Base-by-base conservation (phyloP, 331 rosid genomes). In the Acacia concinna region DNA sequence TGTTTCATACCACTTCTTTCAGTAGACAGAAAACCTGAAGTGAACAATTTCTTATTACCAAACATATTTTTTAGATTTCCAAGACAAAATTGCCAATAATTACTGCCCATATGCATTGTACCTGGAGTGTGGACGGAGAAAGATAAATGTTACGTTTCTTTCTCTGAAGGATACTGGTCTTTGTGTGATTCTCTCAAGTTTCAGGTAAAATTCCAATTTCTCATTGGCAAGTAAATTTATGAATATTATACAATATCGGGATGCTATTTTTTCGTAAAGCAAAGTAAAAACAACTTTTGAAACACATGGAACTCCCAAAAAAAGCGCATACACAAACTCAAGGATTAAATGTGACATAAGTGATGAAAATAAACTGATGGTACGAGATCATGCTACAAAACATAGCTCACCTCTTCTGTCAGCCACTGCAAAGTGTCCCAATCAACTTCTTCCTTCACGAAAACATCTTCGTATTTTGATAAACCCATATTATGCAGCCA, bases 401-500 rank as follows among this genome's bases (percentile, higher is more conserved):
- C 72, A 69, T 17, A 74, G 59, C 80, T 75, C 59, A 94, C 98
- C 97, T 94, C 98, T 77, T 92, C 96, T 2, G 91, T 88, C 46
- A 92, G 84, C 89, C 97, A 94, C 43, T 87, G 90, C 69, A 94
- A 63, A 15, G 97, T 66, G n/a, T 91, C 88, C 96, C 92, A 92
- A 76, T 92, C 97, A 78, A 94, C 90, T 87, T 94, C 98, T 81
- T 94, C 98, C 73, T 88, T 83, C 34, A 86, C 84, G 74, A 94
- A 94, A 82, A 81, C 71, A 63, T 85, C 90, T 66, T 84, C 91
- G 37, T 94, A 94, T 77, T 87, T 92, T n/a, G 64, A 89, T 56
- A 94, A 90, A 17, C 97, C 96, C 1, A 94, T 87, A 54, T 71
- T 75, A 1, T 77, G 85, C 25, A 92, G 83, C 97, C 97, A 94